phyloP scores from a whole-genome alignment of 2,329 filamentous ascomycete genomes.

The Alternaria ethzedia region DNA sequence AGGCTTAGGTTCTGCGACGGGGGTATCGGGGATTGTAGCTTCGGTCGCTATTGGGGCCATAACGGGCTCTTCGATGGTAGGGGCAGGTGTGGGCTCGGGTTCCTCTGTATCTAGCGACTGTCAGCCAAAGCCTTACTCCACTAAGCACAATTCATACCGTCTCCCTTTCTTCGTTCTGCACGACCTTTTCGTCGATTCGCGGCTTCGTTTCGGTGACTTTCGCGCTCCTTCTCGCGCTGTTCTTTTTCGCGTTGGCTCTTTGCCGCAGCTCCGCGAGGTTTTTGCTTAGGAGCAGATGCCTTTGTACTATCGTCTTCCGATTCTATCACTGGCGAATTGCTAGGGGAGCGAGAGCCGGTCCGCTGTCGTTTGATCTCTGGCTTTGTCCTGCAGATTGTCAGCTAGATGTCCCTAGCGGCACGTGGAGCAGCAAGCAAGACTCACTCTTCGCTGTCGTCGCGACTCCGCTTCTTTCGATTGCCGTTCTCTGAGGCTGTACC shows the following conservation, averaged over 20 bases:
- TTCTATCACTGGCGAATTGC: constrained; percentile 62
- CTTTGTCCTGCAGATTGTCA: constrained; percentile 65
- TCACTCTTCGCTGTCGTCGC: constrained; percentile 95
- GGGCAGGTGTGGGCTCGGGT: constrained; percentile 30
- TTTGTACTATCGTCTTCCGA: constrained; percentile 72
- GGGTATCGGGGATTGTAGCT: constrained; percentile 34
- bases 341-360: constrained; percentile 63
- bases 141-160: constrained; percentile 63
- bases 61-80: constrained; percentile 36
- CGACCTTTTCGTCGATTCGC: constrained; percentile 81
- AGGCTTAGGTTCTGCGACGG: constrained; percentile 33
- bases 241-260: constrained; percentile 65
- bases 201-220: constrained; percentile 75
- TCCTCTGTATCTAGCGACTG: constrained; percentile 37
- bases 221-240: constrained; percentile 70
- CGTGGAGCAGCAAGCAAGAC: constrained; percentile 49
- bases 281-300: constrained; percentile 52
- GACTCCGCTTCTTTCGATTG: constrained; percentile 77
- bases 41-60: constrained; percentile 30
- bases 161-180: constrained; percentile 78
- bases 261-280: constrained; percentile 54
- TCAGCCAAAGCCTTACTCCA: constrained; percentile 29
- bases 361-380: constrained; percentile 80
- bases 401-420: constrained; percentile 7
- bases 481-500: constrained; percentile 61